These are phyloP conservation scores for Boletus edulis DNA, from an alignment of 768 basidiomycete species.

Conservation along the genomic window DNA sequence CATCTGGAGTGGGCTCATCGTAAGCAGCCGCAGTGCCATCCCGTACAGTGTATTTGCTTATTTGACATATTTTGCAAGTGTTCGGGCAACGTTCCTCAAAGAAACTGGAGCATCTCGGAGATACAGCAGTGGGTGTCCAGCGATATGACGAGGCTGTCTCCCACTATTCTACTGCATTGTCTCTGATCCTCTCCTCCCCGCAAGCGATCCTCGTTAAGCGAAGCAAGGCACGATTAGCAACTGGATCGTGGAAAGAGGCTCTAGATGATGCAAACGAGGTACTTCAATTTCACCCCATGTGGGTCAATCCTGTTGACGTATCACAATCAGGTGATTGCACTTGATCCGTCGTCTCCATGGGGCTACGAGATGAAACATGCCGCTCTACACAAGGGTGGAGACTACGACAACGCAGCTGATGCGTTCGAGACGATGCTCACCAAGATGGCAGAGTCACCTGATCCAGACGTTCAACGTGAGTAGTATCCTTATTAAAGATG, in stretches of 20 bases:
- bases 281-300: not conserved
- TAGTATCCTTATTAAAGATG: no score
- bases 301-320: not conserved
- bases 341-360: not conserved
- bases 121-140: not conserved
- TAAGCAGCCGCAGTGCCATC: no score
- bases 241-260: not conserved
- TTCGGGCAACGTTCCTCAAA: not conserved
- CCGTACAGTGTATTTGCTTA: no score
- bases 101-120: not conserved
- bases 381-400: not conserved
- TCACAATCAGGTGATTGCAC: not conserved
- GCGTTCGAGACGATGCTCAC: not conserved
- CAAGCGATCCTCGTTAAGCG: not conserved
- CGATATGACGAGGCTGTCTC: not conserved
- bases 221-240: not conserved
- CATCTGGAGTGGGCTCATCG: no score
- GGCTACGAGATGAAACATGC: not conserved
- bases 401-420: not conserved
- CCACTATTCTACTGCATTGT: not conserved
- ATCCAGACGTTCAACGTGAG: no score
- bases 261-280: not conserved
- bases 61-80: not conserved
- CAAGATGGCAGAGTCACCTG: not conserved
- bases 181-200: not conserved